phyloP scores from a whole-genome alignment of 176 grass and related monocot genomes.

The Avena sativa region DNA sequence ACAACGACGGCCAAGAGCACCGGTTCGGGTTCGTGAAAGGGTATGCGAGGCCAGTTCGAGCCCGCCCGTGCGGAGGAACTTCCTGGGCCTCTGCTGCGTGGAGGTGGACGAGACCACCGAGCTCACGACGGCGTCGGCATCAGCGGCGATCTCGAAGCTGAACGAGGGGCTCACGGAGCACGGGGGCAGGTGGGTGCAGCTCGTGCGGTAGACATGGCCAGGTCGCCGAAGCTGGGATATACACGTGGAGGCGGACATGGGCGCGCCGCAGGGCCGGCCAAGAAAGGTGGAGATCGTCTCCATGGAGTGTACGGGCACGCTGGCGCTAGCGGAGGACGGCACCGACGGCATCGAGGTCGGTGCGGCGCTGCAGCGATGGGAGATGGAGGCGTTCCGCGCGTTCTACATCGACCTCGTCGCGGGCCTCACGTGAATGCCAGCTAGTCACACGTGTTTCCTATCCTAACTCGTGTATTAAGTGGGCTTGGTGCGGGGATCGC shows the following conservation, averaged over 20 bases:
- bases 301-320: constrained; percentile 70
- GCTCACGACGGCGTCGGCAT: background rate
- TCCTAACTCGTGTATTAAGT: no score
- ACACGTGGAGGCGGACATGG: constrained; percentile 56
- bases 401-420: constrained; percentile 34
- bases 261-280: constrained; percentile 21
- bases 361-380: constrained; percentile 52
- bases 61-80: no score
- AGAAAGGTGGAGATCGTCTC: constrained; percentile 69
- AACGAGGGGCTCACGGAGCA: constrained; percentile 57
- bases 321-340: constrained; percentile 54
- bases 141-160: constrained; percentile 54
- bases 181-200: constrained; percentile 60
- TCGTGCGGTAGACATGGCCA: constrained; percentile 68
- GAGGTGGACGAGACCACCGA: no score
- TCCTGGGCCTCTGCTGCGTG: no score
- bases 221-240: constrained; percentile 73
- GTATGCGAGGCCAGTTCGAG: no score
- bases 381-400: constrained; percentile 61
- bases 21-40: no score
- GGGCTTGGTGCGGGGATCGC: no score
- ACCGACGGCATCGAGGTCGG: constrained; percentile 81
- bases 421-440: no score
- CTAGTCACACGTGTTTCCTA: no score
- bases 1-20: no score